A percentile compares a stretch with the other conserved stretches of the same genome.
phyloP scores from a whole-genome alignment of 768 basidiomycete species.

The Rhizopogon roseolus region DNA sequence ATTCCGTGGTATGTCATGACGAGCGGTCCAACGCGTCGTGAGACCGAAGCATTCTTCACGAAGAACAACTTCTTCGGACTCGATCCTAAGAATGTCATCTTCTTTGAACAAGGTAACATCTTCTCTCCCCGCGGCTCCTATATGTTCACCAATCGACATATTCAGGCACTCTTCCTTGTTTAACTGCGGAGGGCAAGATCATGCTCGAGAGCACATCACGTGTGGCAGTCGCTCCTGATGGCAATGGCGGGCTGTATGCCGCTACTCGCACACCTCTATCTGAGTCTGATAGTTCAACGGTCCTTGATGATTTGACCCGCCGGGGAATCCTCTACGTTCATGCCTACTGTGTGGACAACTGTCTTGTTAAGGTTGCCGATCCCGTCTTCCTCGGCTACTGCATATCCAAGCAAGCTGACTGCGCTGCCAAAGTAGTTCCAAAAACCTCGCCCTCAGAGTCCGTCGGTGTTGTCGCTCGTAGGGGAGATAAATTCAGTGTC shows the following conservation, averaged over 20 bases:
- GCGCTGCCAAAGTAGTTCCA: conserved; percentile 94
- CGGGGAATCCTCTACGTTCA: conserved; percentile 87
- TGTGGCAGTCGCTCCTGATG: conserved; percentile 95
- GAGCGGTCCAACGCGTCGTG: conserved; percentile 86
- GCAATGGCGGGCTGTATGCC: conserved; percentile 96
- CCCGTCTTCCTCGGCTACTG: conserved; percentile 96
- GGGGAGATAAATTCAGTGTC: conserved; percentile 82
- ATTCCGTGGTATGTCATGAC: conserved; percentile 99
- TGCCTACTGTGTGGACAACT: conserved; percentile 98
- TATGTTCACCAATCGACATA: background rate
- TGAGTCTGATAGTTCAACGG: conserved; percentile 56
- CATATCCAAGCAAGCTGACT: conserved; percentile 83
- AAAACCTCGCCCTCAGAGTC: conserved; percentile 84
- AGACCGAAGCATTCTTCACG: conserved; percentile 83
- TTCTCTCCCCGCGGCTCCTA: conserved; percentile 1
- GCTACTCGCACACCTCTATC: conserved; percentile 80
- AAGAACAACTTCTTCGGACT: conserved; percentile 81
- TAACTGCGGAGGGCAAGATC: conserved; percentile 92
- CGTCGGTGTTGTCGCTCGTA: conserved; percentile 89
- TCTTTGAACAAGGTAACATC: conserved; percentile 91
- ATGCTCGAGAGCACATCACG: conserved; percentile 74
- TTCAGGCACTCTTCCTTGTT: conserved; percentile 90
- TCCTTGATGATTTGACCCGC: conserved; percentile 74
- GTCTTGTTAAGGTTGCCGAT: conserved; percentile 94
- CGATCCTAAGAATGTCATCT: conserved; percentile 69